phyloP scores from a whole-genome alignment of 129 eudicot genomes.

The Ambrosia trifida region DNA sequence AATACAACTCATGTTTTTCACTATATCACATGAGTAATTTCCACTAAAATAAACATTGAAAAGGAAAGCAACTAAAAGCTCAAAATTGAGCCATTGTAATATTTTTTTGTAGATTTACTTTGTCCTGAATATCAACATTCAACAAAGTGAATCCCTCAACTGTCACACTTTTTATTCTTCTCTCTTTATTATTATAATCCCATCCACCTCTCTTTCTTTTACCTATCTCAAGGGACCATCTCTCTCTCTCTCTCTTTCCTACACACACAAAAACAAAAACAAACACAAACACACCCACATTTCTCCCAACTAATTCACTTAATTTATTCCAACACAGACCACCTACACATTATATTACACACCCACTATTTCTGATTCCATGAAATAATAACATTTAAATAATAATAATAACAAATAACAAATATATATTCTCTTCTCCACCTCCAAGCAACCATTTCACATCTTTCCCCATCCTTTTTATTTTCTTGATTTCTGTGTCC shows the following conservation, averaged over 20 bases:
- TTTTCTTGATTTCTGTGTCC: conserved; percentile 52
- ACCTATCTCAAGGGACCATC: conserved; percentile 32
- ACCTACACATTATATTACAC: conserved; percentile 36
- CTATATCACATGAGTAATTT: too few species aligned
- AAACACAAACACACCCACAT: conserved; percentile 10
- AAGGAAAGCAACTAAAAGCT: neutral
- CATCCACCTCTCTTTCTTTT: conserved; percentile 15
- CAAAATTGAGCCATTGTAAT: conserved; percentile 9
- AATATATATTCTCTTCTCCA: conserved; percentile 51
- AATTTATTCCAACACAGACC: conserved; percentile 37
- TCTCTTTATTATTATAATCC: conserved; percentile 14
- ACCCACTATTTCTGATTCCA: conserved; percentile 35
- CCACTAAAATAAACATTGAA: neutral
- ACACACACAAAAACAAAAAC: neutral
- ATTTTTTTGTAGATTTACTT: conserved; percentile 17
- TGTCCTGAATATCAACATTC: conserved; percentile 25
- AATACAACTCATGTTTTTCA: too few species aligned
- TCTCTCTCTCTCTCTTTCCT: conserved; percentile 15
- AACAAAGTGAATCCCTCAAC: conserved; percentile 30
- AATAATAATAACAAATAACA: neutral
- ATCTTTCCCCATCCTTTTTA: conserved; percentile 36
- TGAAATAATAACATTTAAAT: too few species aligned
- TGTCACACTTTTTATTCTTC: conserved; percentile 32
- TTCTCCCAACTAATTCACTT: conserved; percentile 49
- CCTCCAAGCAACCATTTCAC: conserved; percentile 61